Base-by-base conservation (phyloP, 1,284 basidiomycete species). In the Vanrija pseudolonga region DNA sequence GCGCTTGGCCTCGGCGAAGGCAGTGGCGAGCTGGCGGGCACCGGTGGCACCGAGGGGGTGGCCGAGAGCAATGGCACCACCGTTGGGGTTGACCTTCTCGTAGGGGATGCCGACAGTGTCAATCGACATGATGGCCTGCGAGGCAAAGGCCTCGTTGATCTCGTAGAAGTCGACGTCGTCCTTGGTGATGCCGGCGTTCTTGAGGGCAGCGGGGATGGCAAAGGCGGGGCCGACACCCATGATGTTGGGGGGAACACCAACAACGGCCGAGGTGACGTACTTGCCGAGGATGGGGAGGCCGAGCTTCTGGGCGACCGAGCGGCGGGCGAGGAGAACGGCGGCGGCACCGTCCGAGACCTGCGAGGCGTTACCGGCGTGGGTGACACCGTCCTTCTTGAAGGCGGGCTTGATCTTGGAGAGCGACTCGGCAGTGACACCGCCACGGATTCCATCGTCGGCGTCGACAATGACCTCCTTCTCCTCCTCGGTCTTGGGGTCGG, bases 281-380 rank as follows among this genome's bases (percentile, higher is more conserved):
- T 98, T 98, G 78, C 90, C 96, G 55, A 95, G 60, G 69, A 98
- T 88, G 45, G 92, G 91, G 38, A 98, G 82, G 42, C 90, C 88
- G 59, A 95, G 86, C 69, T 87, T 88, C 77, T 89, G 87, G 18
- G 95, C 95, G 37, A 87, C 83, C 24, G 87, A 89, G 53, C 95
- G 85, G 57, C 91, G 84, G 36, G 90, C 83, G 54, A 98, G 85
- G 52, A 98, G 78, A 47, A 98, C 93, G 0, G 94, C 94, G 46
- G 94, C 92, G 20, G 95, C 95, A 59, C 95, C 95, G 69, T 99
- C 96, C n/a, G 91, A 93, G 45, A 98, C 85, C 74, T 97, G 94
- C 22, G 89, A 93, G 2, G 93, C 90, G 76, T 94, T 97, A 45
- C 82, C 82, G 45, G 95, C 96, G 71, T 96, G 92, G 2, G 96